Evolutionary conservation across 2,329 filamentous ascomycete genomes (phyloP).

Genomic region (Sphaerulina musiva): DNA sequence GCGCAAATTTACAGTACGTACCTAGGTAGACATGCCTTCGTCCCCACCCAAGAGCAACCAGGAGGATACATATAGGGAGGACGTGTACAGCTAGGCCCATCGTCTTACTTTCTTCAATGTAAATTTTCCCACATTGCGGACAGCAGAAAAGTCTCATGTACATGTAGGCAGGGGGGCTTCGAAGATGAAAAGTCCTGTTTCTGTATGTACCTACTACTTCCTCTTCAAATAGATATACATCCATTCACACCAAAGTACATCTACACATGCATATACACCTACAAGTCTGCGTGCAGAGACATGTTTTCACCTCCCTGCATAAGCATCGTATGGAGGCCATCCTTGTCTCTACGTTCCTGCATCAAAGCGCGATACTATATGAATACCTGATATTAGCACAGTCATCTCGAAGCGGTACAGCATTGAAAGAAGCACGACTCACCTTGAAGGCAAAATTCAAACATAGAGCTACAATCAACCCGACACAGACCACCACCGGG

Average conservation of each 20-base stretch:
- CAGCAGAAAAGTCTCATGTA: background rate
- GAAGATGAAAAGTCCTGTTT: background rate
- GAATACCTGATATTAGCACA: constrained; percentile 4
- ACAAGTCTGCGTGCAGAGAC: constrained; percentile 8
- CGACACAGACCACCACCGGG: constrained; percentile 73
- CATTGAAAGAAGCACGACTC: constrained; percentile 1
- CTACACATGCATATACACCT: background rate
- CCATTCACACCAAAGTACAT: background rate
- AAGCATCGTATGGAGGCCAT: background rate
- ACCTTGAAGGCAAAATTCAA: constrained; percentile 81
- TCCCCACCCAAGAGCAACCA: no score
- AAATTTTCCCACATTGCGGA: no score
- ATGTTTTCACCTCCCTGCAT: constrained; percentile 7
- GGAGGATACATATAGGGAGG: background rate
- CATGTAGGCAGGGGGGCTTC: background rate
- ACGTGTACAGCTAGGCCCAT: no score
- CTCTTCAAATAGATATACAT: background rate
- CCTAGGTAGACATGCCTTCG: no score
- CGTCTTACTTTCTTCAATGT: no score
- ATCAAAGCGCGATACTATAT: constrained; percentile 20
- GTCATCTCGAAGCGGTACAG: background rate
- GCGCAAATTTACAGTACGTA: no score
- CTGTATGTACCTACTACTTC: background rate
- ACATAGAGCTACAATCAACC: constrained; percentile 69
- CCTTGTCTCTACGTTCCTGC: constrained; percentile 14